Base-by-base conservation (phyloP, 2,329 filamentous ascomycete genomes). In the Arthrinium puccinioides region DNA sequence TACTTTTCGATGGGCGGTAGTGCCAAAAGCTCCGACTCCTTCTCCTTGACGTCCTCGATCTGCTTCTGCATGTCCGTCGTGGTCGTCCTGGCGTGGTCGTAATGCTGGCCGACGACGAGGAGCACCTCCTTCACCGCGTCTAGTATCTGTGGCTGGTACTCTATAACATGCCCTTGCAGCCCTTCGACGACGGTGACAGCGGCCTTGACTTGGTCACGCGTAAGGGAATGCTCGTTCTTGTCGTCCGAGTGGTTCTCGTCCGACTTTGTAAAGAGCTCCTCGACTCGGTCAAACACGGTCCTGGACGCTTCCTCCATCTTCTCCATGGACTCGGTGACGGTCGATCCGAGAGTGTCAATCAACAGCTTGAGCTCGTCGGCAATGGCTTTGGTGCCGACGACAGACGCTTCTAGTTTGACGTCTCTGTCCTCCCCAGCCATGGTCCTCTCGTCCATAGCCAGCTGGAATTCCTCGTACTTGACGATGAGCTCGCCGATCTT, bases 381-480 rank as follows among this genome's bases (percentile, higher is more conserved):
- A 37, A 94, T 76, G 5, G 76, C 72, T 61, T 88, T 95, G 19
- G 84, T 90, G 43, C 72, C 76, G 13, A 79, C 70, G 7, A 94
- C 68, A 5, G 87, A 78, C 38, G 84, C 81, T 41, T 89, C 77
- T 44, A 88, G 80, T 45, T 84, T 76, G 23, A 74, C 64, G 21
- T 86, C 79, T 40, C 84, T 82, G 45, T 84, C 81, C 49, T 90
- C 87, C 37, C 79, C 77, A 23, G 82, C 74, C 46, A 81, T 79
- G 33, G 80, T 75, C 49, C 84, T 84, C 32, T 85, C 82, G 30
- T 94, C 84, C 21, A 87, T 73, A 7, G 78, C 68, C 15, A 74
- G 65, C 53, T 94, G 84, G 44, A 89, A 82, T 43, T 92, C 87
- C 38, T 96, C 89, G 53, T 95, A 94, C 57, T 94, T 96, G 48